phyloP scores from a whole-genome alignment of 108 stramenopile genomes.

The Asterionellopsis glacialis region DNA sequence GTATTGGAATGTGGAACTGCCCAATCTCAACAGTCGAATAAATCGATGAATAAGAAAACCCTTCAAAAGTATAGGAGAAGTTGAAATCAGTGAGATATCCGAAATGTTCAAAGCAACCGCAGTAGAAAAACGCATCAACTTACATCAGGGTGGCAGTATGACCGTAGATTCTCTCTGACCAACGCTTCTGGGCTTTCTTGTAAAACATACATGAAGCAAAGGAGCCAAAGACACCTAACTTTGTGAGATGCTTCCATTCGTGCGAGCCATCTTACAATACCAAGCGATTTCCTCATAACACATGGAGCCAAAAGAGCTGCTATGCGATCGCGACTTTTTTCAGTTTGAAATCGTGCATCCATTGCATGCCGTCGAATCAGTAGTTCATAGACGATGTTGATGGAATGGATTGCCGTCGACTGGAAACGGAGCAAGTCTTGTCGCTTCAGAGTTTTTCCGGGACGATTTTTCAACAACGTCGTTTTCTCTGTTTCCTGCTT shows the following conservation, averaged over 20 bases:
- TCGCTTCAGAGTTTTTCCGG: slow-evolving; percentile 33
- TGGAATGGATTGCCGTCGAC: slow-evolving; percentile 72
- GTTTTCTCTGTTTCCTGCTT: slow-evolving; percentile 6
- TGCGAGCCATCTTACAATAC: slow-evolving; percentile 55
- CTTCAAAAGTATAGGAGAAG: slow-evolving; percentile 2
- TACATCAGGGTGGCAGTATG: slow-evolving; percentile 48
- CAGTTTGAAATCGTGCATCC: slow-evolving; percentile 71
- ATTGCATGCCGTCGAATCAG: slow-evolving; percentile 77
- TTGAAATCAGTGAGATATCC: not conserved
- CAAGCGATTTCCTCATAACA: slow-evolving; percentile 48
- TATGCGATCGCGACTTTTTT: slow-evolving; percentile 52
- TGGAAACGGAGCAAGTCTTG: slow-evolving; percentile 68
- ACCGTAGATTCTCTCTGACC: slow-evolving; percentile 46
- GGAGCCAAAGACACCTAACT: slow-evolving; percentile 65
- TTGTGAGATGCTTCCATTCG: slow-evolving; percentile 75
- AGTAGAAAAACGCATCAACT: slow-evolving; percentile 6
- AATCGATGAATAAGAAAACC: slow-evolving; percentile 56
- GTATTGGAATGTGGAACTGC: slow-evolving; percentile 66
- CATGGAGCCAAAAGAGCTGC: slow-evolving; percentile 53
- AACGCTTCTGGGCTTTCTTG: slow-evolving; percentile 84
- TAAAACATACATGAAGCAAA: slow-evolving; percentile 67
- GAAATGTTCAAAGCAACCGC: not conserved
- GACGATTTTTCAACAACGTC: slow-evolving; percentile 17
- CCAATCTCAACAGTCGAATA: slow-evolving; percentile 53
- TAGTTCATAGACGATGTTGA: slow-evolving; percentile 62